Base-by-base conservation (phyloP, 208 protist species). In the Vickermania ingenoplastis region DNA sequence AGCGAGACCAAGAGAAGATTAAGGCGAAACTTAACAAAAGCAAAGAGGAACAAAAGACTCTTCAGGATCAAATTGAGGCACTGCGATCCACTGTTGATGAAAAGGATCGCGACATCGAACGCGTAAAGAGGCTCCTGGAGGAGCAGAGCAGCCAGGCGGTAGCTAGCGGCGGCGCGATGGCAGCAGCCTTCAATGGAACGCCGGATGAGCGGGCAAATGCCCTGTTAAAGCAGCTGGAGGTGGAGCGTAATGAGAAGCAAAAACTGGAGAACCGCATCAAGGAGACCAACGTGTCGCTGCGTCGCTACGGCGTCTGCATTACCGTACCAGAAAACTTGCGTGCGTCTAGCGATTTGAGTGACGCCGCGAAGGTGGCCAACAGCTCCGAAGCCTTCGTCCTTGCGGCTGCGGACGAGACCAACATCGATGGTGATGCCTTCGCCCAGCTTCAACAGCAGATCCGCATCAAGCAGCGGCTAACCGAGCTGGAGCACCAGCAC, bases 1-100 rank as follows among this genome's bases (percentile, higher is more conserved):
- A 91, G 71, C 76, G 82, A 22, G 89, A 95, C 57, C 84, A 92
- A 59, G 89, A 95, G 61, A 90, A 92, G 59, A 92, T 95, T 53
- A 95, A 93, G 68, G 74, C 73, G 7, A 93, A 92, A 70, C 65
- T 95, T 14, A 65, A 67, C 26, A 91, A 93, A 62, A 68, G 41
- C 51, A 89, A 92, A 66, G 84, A 89, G 31, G 83, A 92, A 65
- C 72, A 73, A 54, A 86, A 87, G 67, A 58, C 72, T 3, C 53
- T 89, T 26, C 78, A 87, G 52, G 86, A 92, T 53, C 73, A 92
- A 67, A 45, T 92, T 7, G 83, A 93, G 70, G 54, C 70, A 5
- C 57, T 68, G 25, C 78, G 79, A 41, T 54, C 63, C 2, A 58
- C 73, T 31, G 57, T 82, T 5, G 81, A 70, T 7, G 83, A 87